These are phyloP conservation scores for Aaosphaeria arxii DNA, from an alignment of 2,329 filamentous ascomycete species.

Conservation along the genomic window DNA sequence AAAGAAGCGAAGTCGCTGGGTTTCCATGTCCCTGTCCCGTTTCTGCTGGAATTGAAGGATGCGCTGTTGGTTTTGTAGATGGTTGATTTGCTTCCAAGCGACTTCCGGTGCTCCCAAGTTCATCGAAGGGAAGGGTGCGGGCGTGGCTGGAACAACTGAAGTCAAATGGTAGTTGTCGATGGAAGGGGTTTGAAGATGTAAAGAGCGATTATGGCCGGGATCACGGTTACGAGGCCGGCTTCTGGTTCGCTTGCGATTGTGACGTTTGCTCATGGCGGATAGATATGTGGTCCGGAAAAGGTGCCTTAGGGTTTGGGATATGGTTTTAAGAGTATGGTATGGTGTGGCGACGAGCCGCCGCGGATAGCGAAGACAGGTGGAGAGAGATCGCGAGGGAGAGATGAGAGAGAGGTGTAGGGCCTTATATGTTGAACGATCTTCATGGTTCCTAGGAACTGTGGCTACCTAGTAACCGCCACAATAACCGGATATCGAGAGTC, in stretches of 20 bases:
- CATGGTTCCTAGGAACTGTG: too few relatives aligned
- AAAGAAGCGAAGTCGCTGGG: slow-evolving; percentile 41
- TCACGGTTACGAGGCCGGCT: slow-evolving; percentile 41
- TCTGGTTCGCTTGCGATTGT: slow-evolving; percentile 44
- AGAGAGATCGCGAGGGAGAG: slow-evolving; percentile 2
- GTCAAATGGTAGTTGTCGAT: slow-evolving; percentile 26
- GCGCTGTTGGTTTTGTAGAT: slow-evolving; percentile 33
- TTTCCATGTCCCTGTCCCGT: slow-evolving; percentile 28
- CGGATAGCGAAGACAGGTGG: background rate
- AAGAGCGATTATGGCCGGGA: slow-evolving; percentile 19
- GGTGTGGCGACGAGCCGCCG: slow-evolving; percentile 24
- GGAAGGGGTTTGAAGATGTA: slow-evolving; percentile 28
- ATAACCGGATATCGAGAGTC: too few relatives aligned
- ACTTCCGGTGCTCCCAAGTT: slow-evolving; percentile 15
- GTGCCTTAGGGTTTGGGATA: background rate
- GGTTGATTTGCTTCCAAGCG: slow-evolving; percentile 37
- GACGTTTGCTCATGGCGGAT: slow-evolving; percentile 39
- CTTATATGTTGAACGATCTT: slow-evolving; percentile 16
- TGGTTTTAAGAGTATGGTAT: slow-evolving; percentile 2
- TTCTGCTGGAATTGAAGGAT: slow-evolving; percentile 13
- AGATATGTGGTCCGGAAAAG: background rate
- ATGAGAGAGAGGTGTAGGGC: slow-evolving; percentile 12
- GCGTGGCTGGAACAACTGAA: slow-evolving; percentile 11
- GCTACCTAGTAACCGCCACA: too few relatives aligned
- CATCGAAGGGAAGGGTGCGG: slow-evolving; percentile 15